These are phyloP conservation scores for Sporothrix variecibatus DNA, from an alignment of 2,329 filamentous ascomycete species.

Conservation along the genomic window DNA sequence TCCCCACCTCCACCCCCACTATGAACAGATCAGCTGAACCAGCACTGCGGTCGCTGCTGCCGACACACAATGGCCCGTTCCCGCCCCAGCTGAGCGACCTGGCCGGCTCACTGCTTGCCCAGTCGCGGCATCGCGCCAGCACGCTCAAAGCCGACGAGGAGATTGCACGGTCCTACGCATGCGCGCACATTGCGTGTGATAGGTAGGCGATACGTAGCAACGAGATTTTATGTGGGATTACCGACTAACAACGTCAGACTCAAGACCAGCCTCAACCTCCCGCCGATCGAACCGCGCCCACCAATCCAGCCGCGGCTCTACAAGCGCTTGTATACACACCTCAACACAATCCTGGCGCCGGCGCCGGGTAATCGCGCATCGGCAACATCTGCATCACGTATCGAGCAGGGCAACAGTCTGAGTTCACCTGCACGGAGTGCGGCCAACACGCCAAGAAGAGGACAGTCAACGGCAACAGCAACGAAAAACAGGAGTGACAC, in stretches of 20 bases:
- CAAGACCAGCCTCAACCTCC: conserved; percentile 74
- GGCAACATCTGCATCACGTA: conserved; percentile 33
- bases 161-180: conserved; percentile 79
- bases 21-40: conserved; percentile 79
- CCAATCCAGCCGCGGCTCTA: conserved; percentile 81
- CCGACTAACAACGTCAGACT: conserved; percentile 53
- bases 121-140: conserved; percentile 75
- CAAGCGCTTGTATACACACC: conserved; percentile 77
- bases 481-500: background rate
- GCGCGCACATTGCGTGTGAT: conserved; percentile 87
- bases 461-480: conserved; percentile 29
- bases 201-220: conserved; percentile 51
- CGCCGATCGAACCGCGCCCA: conserved; percentile 71
- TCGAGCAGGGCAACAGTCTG: conserved; percentile 32
- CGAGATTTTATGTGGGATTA: background rate
- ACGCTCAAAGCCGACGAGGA: conserved; percentile 84
- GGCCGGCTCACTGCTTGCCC: conserved; percentile 72
- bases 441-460: background rate
- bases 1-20: background rate
- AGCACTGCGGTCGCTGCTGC: conserved; percentile 71
- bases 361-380: conserved; percentile 37
- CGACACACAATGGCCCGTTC: conserved; percentile 67
- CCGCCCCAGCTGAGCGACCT: conserved; percentile 71
- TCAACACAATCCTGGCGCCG: conserved; percentile 67
- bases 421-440: conserved; percentile 35